Base-by-base conservation (phyloP, 345 rosid genomes). In the Ailanthus altissimus region DNA sequence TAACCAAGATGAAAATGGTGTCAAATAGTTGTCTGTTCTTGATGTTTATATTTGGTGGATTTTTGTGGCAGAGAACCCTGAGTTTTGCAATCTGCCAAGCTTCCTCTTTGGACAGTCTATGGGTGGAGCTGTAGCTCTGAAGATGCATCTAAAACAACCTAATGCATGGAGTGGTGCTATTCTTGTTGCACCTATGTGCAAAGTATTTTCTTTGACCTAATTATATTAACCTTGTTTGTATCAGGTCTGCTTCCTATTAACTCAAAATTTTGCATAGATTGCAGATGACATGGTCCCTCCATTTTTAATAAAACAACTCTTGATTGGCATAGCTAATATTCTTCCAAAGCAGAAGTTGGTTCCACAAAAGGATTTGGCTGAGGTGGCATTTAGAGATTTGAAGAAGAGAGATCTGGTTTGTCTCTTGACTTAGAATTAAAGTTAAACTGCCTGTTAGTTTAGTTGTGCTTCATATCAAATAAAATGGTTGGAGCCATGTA, bases 161-260 rank as follows among this genome's bases (percentile, higher is more conserved):
- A 79, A 88, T 72, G 88, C 91, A 5, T 96, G 98, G 97, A 88
- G 79, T 43, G 99, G 99, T 23, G 97, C 97, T 9, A 81, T 90
- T 83, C 92, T 96, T 70, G 95, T 86, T 43, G 98, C 99, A 45
- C 97, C 99, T 0, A 96, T 96, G 99, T 96, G 98, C 90, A 96
- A 96, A 87, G 99, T 96, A 89, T 75, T 60, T 38, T 77, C 81
- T 63, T 72, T 50, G 16, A 80, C 76, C 61, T 57, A 60, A 64
- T 73, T 53, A n/a, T 60, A 58, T 59, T 60, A 36, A 62, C 32
- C 28, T 59, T 83, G 23, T 65, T 47, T 64, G 50, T 72, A n/a
- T 43, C 2, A 11, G 45, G 60, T 26, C 69, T 77, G 21, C 45
- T 53, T 79, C 32, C 25, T 50, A 38, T 12, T 78, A 66, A 77